These are phyloP conservation scores for Salicornia ramosissima DNA, from an alignment of 148 eudicot species.

Conservation along the genomic window DNA sequence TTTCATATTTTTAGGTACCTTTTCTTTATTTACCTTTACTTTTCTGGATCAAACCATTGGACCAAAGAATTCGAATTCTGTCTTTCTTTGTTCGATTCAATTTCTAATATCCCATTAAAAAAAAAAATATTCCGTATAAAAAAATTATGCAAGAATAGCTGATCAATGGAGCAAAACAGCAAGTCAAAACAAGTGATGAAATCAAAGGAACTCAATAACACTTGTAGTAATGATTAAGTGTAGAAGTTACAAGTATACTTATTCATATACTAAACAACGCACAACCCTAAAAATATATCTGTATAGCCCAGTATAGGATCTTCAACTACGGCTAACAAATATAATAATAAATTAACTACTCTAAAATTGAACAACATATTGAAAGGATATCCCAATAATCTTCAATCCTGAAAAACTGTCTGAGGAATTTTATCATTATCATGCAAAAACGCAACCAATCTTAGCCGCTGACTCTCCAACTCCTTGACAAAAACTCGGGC, in stretches of 20 bases:
- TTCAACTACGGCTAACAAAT: conserved; percentile 13
- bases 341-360: conserved; percentile 2
- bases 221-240: neutral
- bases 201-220: neutral
- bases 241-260: conserved; percentile 2
- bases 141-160: too few relatives aligned
- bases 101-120: too few relatives aligned
- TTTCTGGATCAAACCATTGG: too few relatives aligned
- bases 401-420: conserved; percentile 10
- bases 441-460: conserved; percentile 3
- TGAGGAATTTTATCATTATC: neutral
- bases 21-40: too few relatives aligned
- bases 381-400: neutral
- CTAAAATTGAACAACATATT: neutral
- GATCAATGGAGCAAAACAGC: too few relatives aligned
- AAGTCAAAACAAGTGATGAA: neutral
- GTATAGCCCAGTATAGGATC: conserved; percentile 1
- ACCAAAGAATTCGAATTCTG: too few relatives aligned
- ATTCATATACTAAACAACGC: conserved; percentile 7
- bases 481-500: conserved; percentile 13
- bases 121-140: too few relatives aligned
- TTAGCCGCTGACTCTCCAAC: neutral
- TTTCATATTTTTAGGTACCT: too few relatives aligned
- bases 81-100: too few relatives aligned
- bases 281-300: neutral